phyloP scores from a whole-genome alignment of 106 monocot genomes.

The Xerophyta viscosa region DNA sequence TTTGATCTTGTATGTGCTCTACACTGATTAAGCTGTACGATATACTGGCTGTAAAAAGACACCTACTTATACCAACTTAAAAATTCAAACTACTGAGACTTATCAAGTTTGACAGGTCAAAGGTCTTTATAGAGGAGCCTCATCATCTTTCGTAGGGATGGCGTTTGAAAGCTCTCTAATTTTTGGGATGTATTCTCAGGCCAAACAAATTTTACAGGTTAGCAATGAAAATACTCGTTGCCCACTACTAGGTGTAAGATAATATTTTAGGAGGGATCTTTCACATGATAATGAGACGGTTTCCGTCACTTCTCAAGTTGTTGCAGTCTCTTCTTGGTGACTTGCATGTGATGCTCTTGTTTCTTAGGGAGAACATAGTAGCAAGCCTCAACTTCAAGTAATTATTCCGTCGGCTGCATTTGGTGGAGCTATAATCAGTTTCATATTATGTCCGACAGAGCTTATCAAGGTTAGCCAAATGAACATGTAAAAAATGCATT shows the following conservation, averaged over 20 bases:
- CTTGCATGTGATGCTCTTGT: no score
- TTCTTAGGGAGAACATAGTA: conserved; percentile 43
- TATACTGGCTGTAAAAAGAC: no score
- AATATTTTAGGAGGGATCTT: no score
- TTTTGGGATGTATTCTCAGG: conserved; percentile 80
- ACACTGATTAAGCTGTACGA: no score
- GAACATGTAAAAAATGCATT: not conserved
- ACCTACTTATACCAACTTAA: no score
- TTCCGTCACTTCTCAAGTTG: no score
- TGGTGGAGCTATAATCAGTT: conserved; percentile 78
- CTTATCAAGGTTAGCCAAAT: conserved; percentile 54
- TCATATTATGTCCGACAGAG: conserved; percentile 76
- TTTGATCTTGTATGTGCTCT: no score
- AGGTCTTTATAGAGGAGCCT: conserved; percentile 83
- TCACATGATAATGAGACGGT: no score
- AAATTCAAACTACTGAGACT: no score
- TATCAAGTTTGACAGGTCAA: conserved; percentile 40
- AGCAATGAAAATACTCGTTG: not conserved
- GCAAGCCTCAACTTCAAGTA: conserved; percentile 61
- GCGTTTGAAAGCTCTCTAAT: conserved; percentile 75
- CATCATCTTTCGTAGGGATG: conserved; percentile 74
- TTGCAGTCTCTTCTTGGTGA: no score
- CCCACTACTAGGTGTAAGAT: no score
- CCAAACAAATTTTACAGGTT: conserved; percentile 80
- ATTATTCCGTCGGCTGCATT: conserved; percentile 86